Evolutionary conservation across 768 basidiomycete genomes (phyloP).

Genomic region (Inosperma sp.): DNA sequence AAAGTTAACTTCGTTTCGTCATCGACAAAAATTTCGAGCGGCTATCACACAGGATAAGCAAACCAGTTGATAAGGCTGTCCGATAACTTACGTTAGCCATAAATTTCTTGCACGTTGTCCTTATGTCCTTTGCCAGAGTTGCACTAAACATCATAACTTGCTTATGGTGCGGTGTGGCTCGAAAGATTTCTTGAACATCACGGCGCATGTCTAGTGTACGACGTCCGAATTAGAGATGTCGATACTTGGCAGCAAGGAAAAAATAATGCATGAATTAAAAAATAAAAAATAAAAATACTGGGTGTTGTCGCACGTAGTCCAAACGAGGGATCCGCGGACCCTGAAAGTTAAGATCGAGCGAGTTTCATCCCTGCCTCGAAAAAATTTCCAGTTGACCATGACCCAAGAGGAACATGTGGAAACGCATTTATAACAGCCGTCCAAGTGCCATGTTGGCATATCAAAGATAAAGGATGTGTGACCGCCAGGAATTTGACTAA

Average conservation of each 20-base stretch:
- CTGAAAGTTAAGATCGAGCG: background rate
- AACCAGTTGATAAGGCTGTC: slow-evolving; percentile 91
- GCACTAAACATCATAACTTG: slow-evolving; percentile 99
- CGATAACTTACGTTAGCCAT: slow-evolving; percentile 85
- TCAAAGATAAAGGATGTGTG: slow-evolving; percentile 45
- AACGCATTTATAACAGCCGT: slow-evolving; percentile 26
- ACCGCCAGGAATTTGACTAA: slow-evolving; percentile 83
- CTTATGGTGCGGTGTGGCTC: slow-evolving; percentile 97
- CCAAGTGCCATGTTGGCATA: slow-evolving; percentile 32
- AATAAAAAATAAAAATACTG: slow-evolving; percentile 26
- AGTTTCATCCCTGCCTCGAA: slow-evolving; percentile 6
- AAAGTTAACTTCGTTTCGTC: slow-evolving; percentile 98
- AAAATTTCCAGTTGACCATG: slow-evolving; percentile 9
- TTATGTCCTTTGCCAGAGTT: slow-evolving; percentile 94
- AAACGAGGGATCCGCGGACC: slow-evolving; percentile 10
- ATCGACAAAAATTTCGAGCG: slow-evolving; percentile 98
- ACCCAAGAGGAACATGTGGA: slow-evolving; percentile 10
- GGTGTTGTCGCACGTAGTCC: slow-evolving; percentile 20
- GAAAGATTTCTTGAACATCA: slow-evolving; percentile 99
- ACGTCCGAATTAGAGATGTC: slow-evolving; percentile 61
- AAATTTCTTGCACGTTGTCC: slow-evolving; percentile 98
- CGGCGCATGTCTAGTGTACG: slow-evolving; percentile 98
- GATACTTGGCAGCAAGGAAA: slow-evolving; percentile 42
- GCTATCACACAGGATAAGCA: slow-evolving; percentile 43
- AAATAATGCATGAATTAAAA: slow-evolving; percentile 38